A percentile compares a stretch with the other conserved stretches of the same genome.
Conservation (phyloP, 495 filamentous ascomycete genomes). For the Talaromyces wortmannii region DNA sequence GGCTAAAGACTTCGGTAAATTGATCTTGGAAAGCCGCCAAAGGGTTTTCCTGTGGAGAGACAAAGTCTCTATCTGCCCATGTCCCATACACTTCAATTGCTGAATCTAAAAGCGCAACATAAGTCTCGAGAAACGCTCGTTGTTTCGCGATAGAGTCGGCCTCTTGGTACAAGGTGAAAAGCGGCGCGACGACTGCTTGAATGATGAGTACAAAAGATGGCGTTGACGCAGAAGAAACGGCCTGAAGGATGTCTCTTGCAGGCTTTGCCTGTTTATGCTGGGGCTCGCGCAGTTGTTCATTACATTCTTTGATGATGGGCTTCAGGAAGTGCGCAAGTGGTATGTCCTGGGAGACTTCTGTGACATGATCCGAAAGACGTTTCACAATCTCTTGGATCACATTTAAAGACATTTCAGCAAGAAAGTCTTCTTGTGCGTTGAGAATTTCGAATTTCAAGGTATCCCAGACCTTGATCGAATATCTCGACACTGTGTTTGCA, state of each 20-base stretch:
- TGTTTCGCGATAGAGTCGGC: conserved; percentile 61
- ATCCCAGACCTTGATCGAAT: conserved; percentile 66
- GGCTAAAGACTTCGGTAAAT: conserved; percentile 52
- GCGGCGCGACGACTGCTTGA: conserved; percentile 48
- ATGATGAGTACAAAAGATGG: conserved; percentile 48
- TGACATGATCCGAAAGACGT: conserved; percentile 48
- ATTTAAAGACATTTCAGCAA: conserved; percentile 54
- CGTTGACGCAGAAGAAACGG: conserved; percentile 47
- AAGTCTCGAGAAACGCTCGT: conserved; percentile 58
- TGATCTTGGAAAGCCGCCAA: conserved; percentile 53
- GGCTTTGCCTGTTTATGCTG: conserved; percentile 71
- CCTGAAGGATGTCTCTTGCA: conserved; percentile 54
- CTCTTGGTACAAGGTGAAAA: conserved; percentile 58
- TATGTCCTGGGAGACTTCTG: conserved; percentile 36
- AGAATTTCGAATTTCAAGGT: conserved; percentile 72
- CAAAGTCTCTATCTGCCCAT: conserved; percentile 39
- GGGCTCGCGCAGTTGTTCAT: conserved; percentile 66
- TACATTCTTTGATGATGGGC: conserved; percentile 62
- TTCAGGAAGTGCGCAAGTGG: conserved; percentile 56
- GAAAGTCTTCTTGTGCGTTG: conserved; percentile 64
- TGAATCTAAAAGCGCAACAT: conserved; percentile 52
- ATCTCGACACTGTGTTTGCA: conserved; percentile 55
- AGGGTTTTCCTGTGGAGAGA: conserved; percentile 38
- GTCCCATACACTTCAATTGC: conserved; percentile 50
- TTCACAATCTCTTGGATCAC: conserved; percentile 49